Base-by-base conservation (phyloP, 2,329 filamentous ascomycete genomes). In the Trichoderma harzianum region DNA sequence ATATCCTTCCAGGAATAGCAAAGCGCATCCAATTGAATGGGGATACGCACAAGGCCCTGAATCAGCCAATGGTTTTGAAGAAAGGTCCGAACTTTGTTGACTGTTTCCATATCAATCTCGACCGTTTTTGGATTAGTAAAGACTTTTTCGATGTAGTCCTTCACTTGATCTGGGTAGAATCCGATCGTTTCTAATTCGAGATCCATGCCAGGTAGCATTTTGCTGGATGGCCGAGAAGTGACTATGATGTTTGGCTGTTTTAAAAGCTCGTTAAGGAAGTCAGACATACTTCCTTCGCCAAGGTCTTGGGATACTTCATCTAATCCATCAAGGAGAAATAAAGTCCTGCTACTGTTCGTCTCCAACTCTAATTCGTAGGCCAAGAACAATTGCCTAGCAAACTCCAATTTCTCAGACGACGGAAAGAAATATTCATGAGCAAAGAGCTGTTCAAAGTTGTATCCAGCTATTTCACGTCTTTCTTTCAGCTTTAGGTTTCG, bases 1-100 rank as follows among this genome's bases (percentile, higher is more conserved):
- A 76, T 67, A 30, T 76, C 72, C 0, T 78, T 71, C 82, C 82
- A 84, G 18, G 67, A 79, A 60, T 76, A 82, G 71, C 83, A 85
- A 28, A 85, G 70, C 1, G 83, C 83, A 76, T 85, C 84, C 0
- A 86, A 76, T 64, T 82, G 82, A 71, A 85, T 82, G 0, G 83
- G 84, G 55, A 85, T 84, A n/a, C 78, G 81, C 3, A 82, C 77
- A 32, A 85, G 78, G 6, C 74, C 77, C 62, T 80, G 74, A 11
- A 85, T 76, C 7, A 82, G 74, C 69, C 28, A 64, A 72, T 80
- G 79, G 0, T 69, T 7, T 58, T 80, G 5, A 8, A 85, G 75
- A 53, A 82, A 84, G 5, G 72, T 69, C 34, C 75, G 67, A 16
- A 84, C 75, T 7, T 79, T 66, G 21, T 74, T 14, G 18, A 72